Evolutionary conservation across 208 protist genomes (phyloP).

Genomic region (Lotmaria passim): DNA sequence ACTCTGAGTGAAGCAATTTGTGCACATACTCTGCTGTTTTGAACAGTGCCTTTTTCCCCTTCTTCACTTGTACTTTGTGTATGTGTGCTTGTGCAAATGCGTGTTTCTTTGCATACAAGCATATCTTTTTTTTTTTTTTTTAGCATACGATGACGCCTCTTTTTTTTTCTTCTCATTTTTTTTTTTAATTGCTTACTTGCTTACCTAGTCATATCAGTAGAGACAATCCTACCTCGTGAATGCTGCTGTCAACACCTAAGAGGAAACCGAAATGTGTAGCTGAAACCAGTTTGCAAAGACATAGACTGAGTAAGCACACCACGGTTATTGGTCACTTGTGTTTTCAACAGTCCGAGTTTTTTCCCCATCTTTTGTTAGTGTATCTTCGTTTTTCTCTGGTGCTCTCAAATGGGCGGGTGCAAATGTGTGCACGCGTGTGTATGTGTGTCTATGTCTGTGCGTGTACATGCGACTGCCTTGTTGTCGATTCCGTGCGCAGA

Average conservation of each 20-base stretch:
- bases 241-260: no score
- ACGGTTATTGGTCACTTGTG: no score
- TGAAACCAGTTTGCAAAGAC: no score
- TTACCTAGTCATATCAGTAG: no score
- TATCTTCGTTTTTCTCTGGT: no score
- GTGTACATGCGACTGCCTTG: background rate
- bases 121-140: background rate
- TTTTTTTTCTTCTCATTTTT: no score
- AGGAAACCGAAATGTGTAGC: no score
- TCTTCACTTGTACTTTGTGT: constrained; percentile 1
- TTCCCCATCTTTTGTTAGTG: background rate
- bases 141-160: no score
- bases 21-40: background rate
- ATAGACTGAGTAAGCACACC: no score
- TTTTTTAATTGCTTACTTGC: no score
- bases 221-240: no score
- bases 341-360: no score
- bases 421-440: background rate
- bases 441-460: constrained; percentile 1
- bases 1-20: background rate
- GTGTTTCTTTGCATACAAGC: background rate
- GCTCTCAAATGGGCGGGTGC: background rate
- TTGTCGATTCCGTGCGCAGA: background rate
- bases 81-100: background rate
- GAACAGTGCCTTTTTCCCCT: background rate